Evolutionary conservation across 129 eudicot genomes (phyloP).

Genomic region (Flaveria sonorensis): DNA sequence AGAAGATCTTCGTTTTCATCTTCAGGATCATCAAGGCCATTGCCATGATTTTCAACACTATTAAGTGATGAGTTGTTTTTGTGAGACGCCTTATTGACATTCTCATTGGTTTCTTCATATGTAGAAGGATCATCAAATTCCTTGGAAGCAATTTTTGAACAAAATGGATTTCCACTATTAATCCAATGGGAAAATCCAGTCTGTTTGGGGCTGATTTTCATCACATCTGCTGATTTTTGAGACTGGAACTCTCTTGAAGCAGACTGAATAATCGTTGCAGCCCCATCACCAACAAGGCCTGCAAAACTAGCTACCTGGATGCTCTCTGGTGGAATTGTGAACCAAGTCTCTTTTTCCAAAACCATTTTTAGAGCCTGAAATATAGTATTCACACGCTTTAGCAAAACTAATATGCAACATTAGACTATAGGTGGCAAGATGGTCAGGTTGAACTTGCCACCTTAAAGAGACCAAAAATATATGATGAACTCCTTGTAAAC

Average conservation of each 20-base stretch:
- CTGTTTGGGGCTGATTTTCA: conserved; percentile 47
- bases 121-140: conserved; percentile 48
- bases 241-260: conserved; percentile 38
- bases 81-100: conserved; percentile 23
- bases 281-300: conserved; percentile 95
- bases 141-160: conserved; percentile 44
- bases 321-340: conserved; percentile 66
- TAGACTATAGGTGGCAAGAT: conserved; percentile 9
- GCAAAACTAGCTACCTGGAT: conserved; percentile 75
- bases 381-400: conserved; percentile 16
- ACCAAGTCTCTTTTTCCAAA: conserved; percentile 84
- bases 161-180: conserved; percentile 67
- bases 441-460: conserved; percentile 12
- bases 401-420: background rate
- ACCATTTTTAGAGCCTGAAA: conserved; percentile 91
- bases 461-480: background rate
- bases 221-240: conserved; percentile 39
- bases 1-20: conserved; percentile 97
- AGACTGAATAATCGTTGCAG: conserved; percentile 58
- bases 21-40: conserved; percentile 60
- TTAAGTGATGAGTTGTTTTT: conserved; percentile 30
- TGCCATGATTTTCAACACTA: conserved; percentile 42
- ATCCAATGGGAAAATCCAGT: conserved; percentile 77
- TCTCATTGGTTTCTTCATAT: conserved; percentile 44
- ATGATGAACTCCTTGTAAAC: background rate